phyloP scores from a whole-genome alignment of 768 basidiomycete species.

The Boletales sp. region DNA sequence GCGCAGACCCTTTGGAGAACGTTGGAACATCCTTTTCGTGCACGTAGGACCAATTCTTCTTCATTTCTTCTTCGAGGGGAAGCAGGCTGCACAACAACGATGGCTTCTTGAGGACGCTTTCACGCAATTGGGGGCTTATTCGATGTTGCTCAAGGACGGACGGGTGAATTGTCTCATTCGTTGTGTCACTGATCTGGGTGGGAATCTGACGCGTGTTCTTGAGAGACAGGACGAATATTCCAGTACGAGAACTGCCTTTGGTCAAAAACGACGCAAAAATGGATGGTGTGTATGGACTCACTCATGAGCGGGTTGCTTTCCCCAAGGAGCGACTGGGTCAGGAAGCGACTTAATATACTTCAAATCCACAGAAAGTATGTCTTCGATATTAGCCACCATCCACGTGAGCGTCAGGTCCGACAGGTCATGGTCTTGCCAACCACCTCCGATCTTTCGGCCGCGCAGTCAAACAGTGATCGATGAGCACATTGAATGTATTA shows the following conservation, averaged over 20 bases:
- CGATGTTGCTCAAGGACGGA: slow-evolving; percentile 50
- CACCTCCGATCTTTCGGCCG: slow-evolving; percentile 57
- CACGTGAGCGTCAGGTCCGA: slow-evolving; percentile 60
- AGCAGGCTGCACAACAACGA: slow-evolving; percentile 41
- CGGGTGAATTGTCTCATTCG: slow-evolving; percentile 59
- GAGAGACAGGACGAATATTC: slow-evolving; percentile 50
- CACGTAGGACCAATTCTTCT: slow-evolving; percentile 44
- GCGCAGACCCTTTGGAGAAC: slow-evolving; percentile 8
- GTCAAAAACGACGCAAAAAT: slow-evolving; percentile 1
- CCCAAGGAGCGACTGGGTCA: slow-evolving; percentile 57
- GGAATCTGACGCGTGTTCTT: slow-evolving; percentile 49
- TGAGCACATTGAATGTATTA: background rate
- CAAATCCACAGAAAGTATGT: slow-evolving; percentile 54
- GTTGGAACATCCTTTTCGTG: slow-evolving; percentile 18
- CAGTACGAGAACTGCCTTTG: slow-evolving; percentile 43
- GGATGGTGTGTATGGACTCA: slow-evolving; percentile 29
- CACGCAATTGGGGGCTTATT: slow-evolving; percentile 32
- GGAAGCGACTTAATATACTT: slow-evolving; percentile 48
- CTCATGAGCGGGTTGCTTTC: slow-evolving; percentile 60
- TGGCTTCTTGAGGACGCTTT: slow-evolving; percentile 40
- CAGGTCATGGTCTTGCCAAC: slow-evolving; percentile 64
- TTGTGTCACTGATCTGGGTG: slow-evolving; percentile 38
- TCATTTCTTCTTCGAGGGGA: slow-evolving; percentile 52
- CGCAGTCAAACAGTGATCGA: background rate
- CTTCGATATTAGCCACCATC: slow-evolving; percentile 60